Evolutionary conservation across 202 grass and related monocot species (phyloP), one percentile per base, ranked within the genome.

Genomic region (Elaeis oleifera): DNA sequence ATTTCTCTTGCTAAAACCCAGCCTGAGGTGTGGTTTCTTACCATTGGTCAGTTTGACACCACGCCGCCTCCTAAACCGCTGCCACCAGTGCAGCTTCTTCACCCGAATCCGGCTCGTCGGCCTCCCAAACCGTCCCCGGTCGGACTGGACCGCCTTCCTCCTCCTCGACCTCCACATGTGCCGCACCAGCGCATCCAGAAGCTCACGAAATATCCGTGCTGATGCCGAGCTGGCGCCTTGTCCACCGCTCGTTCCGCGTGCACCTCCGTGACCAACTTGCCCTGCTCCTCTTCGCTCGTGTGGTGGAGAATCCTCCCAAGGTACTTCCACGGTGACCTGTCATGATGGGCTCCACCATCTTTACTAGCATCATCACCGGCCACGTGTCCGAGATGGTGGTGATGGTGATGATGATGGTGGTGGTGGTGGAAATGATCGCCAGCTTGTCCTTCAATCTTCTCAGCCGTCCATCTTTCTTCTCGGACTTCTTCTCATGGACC

Each of bases 1-100:
- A 6, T 32, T 5, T 19, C 16, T 16, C 53, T 65, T 39, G n/a
- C 50, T 50, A 61, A 24, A n/a, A 18, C 60, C 16, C 49, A 77
- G 53, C 60, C 56, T 82, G 17, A 20, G 70, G n/a, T 39, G 77
- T 51, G 66, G 25, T 18, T 51, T 76, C 58, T 66, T 51, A 52
- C 53, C 21, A 18, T 52, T 27, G 52, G 14, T 27, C 66, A 69
- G 4, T 29, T 68, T 54, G 53, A 51, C 22, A 25, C 0, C 20
- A 3, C 50, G 51, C 13, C 61, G 50, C 63, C 1, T 55, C 60
- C 20, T 63, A 31, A 88, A 65, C 50, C 15, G 71, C 53, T 84
- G 71, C 78, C 75, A 85, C 81, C 78, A 94, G 18, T 67, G 53
- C 60, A 77, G 21, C 63, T 88, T 81, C 19, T 77, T 88, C 1